Base-by-base conservation (phyloP, 345 rosid species). In the Linum usitatissimum region DNA sequence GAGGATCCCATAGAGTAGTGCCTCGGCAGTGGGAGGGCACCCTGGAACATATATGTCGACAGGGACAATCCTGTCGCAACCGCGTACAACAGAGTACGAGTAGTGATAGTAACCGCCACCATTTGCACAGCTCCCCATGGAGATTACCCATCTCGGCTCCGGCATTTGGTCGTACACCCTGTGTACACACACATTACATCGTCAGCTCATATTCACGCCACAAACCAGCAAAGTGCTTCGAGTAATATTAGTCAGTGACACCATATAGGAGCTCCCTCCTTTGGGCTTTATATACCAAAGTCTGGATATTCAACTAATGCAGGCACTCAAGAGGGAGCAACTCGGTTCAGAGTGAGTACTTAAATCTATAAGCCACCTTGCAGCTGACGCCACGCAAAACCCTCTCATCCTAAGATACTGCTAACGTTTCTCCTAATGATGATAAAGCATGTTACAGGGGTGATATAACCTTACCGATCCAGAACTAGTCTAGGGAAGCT, bases 101-200 rank as follows among this genome's bases (percentile, higher is more conserved):
- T 93, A 90, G 76, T 93, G 97, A 68, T 90, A 90, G 84, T 90
- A 93, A 61, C 97, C 97, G 30, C 99, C 99, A 61, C 96, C 99
- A 65, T 90, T 93, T 20, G 99, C 99, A 68, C 99, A 90, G 61
- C 99, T 93, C 55, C 99, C 99, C 97, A 90, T 93, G 6, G 99
- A 90, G 60, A 93, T 86, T 49, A 93, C 97, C 97, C 97, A 90
- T 74, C 95, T 86, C 6, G 99, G 97, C 74, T 93, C 97, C 0
- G 96, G 99, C 99, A 93, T 93, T 70, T 93, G 97, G 70, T 87
- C 99, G 67, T 93, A 93, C 36, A 93, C 97, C 90, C 98, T 89
- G 90, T 56, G 57, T 76, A 67, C 18, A 71, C 56, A n/a, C n/a
- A 59, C 66, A n/a, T 14, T 14, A 1, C 38, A 34, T 34, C 53